Evolutionary conservation across 129 eudicot genomes (phyloP).

Genomic region (Solidago caesia): DNA sequence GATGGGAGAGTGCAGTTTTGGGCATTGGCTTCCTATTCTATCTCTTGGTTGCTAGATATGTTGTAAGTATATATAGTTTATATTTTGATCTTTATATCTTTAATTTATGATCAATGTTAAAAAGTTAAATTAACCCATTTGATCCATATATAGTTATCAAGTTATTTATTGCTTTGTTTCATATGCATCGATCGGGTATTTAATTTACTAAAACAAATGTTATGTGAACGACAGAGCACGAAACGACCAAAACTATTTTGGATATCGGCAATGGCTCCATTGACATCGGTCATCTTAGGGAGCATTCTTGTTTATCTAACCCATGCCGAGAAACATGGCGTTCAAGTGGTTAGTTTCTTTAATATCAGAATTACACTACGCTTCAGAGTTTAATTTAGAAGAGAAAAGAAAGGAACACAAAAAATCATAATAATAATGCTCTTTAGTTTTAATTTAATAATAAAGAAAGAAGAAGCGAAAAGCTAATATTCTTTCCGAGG

Average conservation of each 20-base stretch:
- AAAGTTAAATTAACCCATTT: not conserved
- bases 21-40: constrained; percentile 79
- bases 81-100: not conserved
- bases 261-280: constrained; percentile 95
- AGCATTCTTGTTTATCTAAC: constrained; percentile 80
- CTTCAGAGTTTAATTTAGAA: no score
- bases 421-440: not conserved
- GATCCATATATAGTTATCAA: not conserved
- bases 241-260: constrained; percentile 71
- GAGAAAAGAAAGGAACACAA: not conserved
- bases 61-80: constrained; percentile 50
- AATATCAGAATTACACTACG: no score
- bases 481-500: no score
- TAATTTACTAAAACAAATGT: not conserved
- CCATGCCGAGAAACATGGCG: constrained; percentile 91
- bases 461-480: no score
- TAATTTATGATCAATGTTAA: not conserved
- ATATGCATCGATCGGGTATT: not conserved
- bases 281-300: constrained; percentile 79
- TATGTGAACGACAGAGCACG: constrained; percentile 53
- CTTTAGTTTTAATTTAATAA: not conserved
- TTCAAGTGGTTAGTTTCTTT: constrained; percentile 74
- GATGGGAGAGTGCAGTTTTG: constrained; percentile 92
- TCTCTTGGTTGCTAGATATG: constrained; percentile 61
- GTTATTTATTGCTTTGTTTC: not conserved